Evolutionary conservation across 1,284 basidiomycete genomes (phyloP).

Genomic region (Porodaedalea pini): DNA sequence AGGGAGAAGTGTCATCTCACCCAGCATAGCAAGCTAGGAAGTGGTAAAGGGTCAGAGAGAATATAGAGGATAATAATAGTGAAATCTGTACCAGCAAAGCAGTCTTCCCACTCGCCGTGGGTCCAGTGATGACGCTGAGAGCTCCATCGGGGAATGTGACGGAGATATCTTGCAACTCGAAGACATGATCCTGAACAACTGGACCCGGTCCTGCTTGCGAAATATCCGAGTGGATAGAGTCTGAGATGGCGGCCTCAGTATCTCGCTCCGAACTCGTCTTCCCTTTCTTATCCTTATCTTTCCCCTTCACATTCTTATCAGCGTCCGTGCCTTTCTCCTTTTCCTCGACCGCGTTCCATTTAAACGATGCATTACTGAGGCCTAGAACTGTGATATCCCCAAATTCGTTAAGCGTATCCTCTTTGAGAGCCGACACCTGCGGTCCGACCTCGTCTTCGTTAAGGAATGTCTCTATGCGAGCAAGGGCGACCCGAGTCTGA

Average conservation of each 20-base stretch:
- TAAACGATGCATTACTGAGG: constrained; percentile 61
- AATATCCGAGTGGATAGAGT: not conserved
- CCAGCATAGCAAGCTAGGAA: constrained; percentile 45
- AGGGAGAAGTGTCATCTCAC: constrained; percentile 55
- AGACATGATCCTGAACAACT: constrained; percentile 38
- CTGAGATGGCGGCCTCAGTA: constrained; percentile 13
- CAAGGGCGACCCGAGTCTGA: constrained; percentile 70
- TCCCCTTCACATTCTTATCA: constrained; percentile 20
- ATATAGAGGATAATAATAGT: constrained; percentile 11
- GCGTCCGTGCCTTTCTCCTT: constrained; percentile 28
- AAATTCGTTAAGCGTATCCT: constrained; percentile 29
- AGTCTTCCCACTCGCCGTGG: constrained; percentile 80
- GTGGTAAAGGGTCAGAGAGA: constrained; percentile 40
- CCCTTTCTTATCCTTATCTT: constrained; percentile 28
- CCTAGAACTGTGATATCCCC: constrained; percentile 39
- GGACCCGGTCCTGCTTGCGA: not conserved
- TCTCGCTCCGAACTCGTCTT: constrained; percentile 23
- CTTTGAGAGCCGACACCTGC: constrained; percentile 66
- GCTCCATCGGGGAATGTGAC: constrained; percentile 69
- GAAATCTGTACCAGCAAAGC: constrained; percentile 49
- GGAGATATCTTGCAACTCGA: constrained; percentile 63
- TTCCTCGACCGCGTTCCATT: constrained; percentile 64
- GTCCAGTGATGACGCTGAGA: constrained; percentile 62
- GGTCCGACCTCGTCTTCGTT: constrained; percentile 78
- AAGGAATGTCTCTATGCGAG: constrained; percentile 79